Conservation (phyloP, 2,329 filamentous ascomycete species). For the Colletotrichum musae region DNA sequence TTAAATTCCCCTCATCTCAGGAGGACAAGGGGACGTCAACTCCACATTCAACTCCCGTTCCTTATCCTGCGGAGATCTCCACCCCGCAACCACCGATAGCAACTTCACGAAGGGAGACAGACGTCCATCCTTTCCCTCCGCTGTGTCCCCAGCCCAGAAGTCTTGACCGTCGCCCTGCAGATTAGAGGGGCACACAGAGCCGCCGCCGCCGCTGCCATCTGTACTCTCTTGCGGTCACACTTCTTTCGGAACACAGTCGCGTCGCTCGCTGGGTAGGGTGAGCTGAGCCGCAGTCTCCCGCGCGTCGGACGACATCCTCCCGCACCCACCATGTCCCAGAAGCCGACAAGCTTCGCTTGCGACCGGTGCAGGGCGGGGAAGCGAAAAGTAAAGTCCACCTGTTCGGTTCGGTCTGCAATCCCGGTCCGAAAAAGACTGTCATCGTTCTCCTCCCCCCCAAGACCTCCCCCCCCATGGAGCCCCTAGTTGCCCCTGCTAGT, state of each 20-base stretch:
- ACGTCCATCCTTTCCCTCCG: not conserved
- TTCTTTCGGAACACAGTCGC: too few species aligned
- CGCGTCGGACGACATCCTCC: not conserved
- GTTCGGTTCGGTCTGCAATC: not conserved
- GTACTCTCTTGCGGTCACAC: too few species aligned
- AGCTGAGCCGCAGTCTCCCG: constrained; percentile 4
- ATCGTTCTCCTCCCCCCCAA: not conserved
- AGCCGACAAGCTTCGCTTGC: constrained; percentile 36
- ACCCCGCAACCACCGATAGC: constrained; percentile 26
- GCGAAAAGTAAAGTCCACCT: constrained; percentile 31
- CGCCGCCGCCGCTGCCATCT: too few species aligned
- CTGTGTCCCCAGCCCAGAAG: not conserved
- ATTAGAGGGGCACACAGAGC: not conserved
- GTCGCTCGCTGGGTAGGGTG: not conserved
- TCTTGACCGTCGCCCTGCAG: constrained; percentile 1
- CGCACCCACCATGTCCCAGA: constrained; percentile 31
- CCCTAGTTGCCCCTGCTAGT: not conserved
- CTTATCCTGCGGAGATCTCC: constrained; percentile 34
- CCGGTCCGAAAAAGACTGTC: not conserved
- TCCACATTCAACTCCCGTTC: constrained; percentile 1
- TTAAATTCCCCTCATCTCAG: not conserved
- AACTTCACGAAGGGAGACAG: constrained; percentile 5
- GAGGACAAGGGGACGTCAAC: not conserved
- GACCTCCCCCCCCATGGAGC: constrained; percentile 6
- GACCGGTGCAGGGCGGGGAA: constrained; percentile 37